These are phyloP conservation scores for Candida michaelii DNA, from an alignment of 805 yeast species.

Conservation along the genomic window DNA sequence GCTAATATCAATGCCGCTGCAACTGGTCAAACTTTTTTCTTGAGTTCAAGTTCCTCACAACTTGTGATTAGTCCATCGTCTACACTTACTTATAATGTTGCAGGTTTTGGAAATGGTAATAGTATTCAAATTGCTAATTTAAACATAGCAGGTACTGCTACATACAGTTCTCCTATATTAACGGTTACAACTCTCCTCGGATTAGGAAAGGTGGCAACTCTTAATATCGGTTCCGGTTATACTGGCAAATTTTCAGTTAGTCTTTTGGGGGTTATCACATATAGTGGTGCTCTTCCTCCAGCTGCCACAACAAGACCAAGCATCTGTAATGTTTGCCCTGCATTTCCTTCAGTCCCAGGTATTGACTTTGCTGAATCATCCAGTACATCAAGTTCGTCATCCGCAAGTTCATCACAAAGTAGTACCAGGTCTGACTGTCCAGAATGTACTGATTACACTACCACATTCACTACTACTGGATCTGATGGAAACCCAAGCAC, in stretches of 20 bases:
- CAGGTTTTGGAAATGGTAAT: conserved; percentile 24
- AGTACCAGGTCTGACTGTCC: neutral
- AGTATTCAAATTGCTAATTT: conserved; percentile 11
- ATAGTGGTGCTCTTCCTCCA: conserved; percentile 15
- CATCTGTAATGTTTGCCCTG: conserved; percentile 14
- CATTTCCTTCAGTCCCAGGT: conserved; percentile 15
- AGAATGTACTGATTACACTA: neutral
- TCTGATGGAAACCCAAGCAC: neutral
- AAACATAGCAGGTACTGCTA: neutral
- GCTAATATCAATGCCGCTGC: conserved; percentile 11
- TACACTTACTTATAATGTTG: conserved; percentile 15
- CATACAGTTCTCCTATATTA: conserved; percentile 5
- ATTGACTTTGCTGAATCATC: conserved; percentile 3
- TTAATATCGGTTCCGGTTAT: conserved; percentile 23
- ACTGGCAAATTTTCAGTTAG: conserved; percentile 8
- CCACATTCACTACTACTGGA: neutral
- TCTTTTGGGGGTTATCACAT: conserved; percentile 14
- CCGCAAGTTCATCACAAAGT: neutral
- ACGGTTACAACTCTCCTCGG: neutral
- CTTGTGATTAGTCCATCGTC: neutral
- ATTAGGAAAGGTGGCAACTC: conserved; percentile 9
- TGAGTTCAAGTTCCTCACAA: conserved; percentile 13
- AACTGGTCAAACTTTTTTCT: conserved; percentile 18
- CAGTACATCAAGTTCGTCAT: conserved; percentile 4
- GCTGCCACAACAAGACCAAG: conserved; percentile 16